A percentile compares a stretch with the other conserved stretches of the same genome.
Evolutionary conservation across 1,139 yeast species (phyloP).

Genomic region (Suhomyces bribrorum): DNA sequence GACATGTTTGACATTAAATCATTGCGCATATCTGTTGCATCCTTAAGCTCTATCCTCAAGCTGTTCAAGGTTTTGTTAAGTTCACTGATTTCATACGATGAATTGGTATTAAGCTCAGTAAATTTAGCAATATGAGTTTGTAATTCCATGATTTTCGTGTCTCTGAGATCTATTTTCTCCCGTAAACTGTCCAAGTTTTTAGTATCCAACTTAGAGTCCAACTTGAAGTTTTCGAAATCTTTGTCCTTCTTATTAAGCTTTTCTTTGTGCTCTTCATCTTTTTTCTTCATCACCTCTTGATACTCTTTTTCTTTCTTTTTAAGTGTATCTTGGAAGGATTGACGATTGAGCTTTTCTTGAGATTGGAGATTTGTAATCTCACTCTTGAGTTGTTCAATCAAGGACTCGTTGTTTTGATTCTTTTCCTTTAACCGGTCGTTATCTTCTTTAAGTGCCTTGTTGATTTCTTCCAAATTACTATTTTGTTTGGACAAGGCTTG

Average conservation of each 20-base stretch:
- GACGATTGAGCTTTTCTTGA: neutral
- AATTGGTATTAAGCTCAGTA: slow-evolving; percentile 16
- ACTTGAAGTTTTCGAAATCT: slow-evolving; percentile 9
- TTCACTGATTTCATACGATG: slow-evolving; percentile 21
- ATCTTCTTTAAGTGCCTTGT: slow-evolving; percentile 7
- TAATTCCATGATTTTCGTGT: slow-evolving; percentile 32
- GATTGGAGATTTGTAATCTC: slow-evolving; percentile 1
- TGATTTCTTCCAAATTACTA: slow-evolving; percentile 16
- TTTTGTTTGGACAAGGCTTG: slow-evolving; percentile 5
- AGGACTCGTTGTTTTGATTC: slow-evolving; percentile 24
- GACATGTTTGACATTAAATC: slow-evolving; percentile 68
- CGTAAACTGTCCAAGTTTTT: slow-evolving; percentile 27
- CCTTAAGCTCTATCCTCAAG: slow-evolving; percentile 30
- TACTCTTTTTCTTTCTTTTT: neutral
- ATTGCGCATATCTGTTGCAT: slow-evolving; percentile 48
- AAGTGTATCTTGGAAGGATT: neutral
- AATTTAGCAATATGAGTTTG: slow-evolving; percentile 26
- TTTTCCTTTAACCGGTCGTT: slow-evolving; percentile 4
- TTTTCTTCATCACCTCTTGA: neutral
- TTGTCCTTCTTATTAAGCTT: slow-evolving; percentile 9
- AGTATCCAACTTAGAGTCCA: slow-evolving; percentile 25
- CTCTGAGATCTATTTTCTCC: slow-evolving; percentile 28
- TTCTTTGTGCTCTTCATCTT: slow-evolving; percentile 1
- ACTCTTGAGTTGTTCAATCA: slow-evolving; percentile 36
- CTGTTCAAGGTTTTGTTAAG: slow-evolving; percentile 25